Base-by-base conservation (phyloP, 139 green algal species). In the Pleodorina starrii region DNA sequence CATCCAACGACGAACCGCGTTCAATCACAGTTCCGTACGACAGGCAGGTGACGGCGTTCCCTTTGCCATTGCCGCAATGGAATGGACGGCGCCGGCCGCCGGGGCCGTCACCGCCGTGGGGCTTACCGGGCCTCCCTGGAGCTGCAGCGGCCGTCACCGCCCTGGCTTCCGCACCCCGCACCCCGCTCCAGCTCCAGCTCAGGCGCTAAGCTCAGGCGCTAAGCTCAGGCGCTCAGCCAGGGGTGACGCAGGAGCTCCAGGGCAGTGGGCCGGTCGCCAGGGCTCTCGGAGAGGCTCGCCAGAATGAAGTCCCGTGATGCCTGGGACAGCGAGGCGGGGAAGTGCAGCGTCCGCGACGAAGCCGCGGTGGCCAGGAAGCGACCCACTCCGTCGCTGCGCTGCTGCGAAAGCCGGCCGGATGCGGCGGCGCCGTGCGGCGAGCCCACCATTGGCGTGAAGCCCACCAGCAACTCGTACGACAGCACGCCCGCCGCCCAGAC, bases 401-500 rank as follows among this genome's bases (percentile, higher is more conserved):
- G 5, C 21, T 5, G 7, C 25, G 54, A 12, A 21, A 66, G 54
- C 54, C 29, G 25, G 25, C 21, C 54, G 54, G 54, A 7, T 32
- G 51, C 54, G 38, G 19, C 25, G 51, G 51, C 12, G 51, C 46
- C 36, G 16, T 46, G 48, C 14, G 51, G 35, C 36, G 78, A 35
- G 6, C 35, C 25, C 27, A 86, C 42, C 27, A 76, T 44, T 7
- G 80, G 80, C 40, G 59, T 59, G 80, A 86, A 76, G 66, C 83
- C 83, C 32, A 88, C 66, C 19, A 88, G 83, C 66, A 88, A 44
- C 83, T 88, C 83, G 32, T 79, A 88, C 2, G 83, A 71, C 0
- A 88, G 83, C 44, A 88, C 83, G 23, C 83, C 83, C 1, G 66
- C 83, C n/a, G 83, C 83, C 83, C 83, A 88, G 29, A 88, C 27